Conservation (phyloP, 306 rosid species). For the Oemleria cerasiformis region DNA sequence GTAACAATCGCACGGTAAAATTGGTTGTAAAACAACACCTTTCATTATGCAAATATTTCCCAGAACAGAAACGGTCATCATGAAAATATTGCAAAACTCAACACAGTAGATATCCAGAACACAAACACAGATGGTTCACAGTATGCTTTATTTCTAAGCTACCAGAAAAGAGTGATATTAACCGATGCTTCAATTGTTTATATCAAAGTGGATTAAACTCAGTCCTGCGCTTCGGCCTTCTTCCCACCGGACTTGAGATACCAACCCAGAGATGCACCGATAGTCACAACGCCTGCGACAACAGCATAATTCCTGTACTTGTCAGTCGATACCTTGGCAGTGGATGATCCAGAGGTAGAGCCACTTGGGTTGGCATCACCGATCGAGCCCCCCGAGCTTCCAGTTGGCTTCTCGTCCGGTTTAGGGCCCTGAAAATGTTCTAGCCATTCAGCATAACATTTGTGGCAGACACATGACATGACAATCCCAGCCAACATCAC, state of each 20-base stretch:
- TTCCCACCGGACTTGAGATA: slow-evolving; percentile 72
- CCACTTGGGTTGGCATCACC: slow-evolving; percentile 55
- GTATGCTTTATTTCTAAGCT: slow-evolving; percentile 9
- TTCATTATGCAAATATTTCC: background rate
- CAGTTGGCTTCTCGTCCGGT: slow-evolving; percentile 49
- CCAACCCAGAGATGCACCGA: slow-evolving; percentile 71
- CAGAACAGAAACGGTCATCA: background rate
- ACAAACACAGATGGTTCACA: background rate
- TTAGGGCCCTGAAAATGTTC: slow-evolving; percentile 62
- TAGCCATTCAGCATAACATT: background rate
- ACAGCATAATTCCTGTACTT: slow-evolving; percentile 85
- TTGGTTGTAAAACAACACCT: background rate
- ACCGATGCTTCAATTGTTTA: slow-evolving; percentile 9
- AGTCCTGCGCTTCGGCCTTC: slow-evolving; percentile 91
- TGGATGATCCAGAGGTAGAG: slow-evolving; percentile 51
- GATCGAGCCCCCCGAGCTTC: slow-evolving; percentile 53
- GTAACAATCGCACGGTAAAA: background rate
- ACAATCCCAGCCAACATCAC: background rate
- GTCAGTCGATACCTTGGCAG: slow-evolving; percentile 70
- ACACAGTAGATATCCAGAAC: slow-evolving; percentile 2
- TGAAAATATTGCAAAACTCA: slow-evolving; percentile 1
- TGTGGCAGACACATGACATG: background rate
- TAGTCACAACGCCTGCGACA: slow-evolving; percentile 66
- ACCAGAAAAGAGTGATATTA: background rate
- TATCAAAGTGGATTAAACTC: slow-evolving; percentile 24